Percentiles rank a stretch among this genome's conserved stretches.
Conservation (phyloP, 108 stramenopile species). For the Cylindrotheca closterium region DNA sequence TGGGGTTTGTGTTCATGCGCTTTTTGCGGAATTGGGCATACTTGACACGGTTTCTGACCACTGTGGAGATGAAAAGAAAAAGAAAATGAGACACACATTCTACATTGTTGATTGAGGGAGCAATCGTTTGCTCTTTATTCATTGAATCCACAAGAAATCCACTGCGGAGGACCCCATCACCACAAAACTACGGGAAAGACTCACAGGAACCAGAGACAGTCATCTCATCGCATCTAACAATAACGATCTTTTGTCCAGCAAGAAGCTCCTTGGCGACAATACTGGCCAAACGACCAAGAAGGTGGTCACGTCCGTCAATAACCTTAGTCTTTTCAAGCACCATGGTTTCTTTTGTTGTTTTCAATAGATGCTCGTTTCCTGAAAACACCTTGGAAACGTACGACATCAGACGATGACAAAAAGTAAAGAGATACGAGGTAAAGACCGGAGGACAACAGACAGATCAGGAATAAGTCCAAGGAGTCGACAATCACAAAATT, state of each 20-base stretch:
- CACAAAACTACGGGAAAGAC: conserved; percentile 16
- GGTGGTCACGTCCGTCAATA: conserved; percentile 99
- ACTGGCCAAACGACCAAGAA: conserved; percentile 97
- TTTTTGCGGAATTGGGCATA: conserved; percentile 97
- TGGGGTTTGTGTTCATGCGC: conserved; percentile 98
- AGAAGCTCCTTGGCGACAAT: conserved; percentile 99
- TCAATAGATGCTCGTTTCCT: too few species aligned
- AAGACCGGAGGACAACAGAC: too few species aligned
- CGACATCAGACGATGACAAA: too few species aligned
- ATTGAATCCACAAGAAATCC: not conserved
- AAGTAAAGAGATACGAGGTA: too few species aligned
- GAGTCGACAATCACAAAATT: too few species aligned
- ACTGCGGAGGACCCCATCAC: not conserved
- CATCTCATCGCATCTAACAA: conserved; percentile 98
- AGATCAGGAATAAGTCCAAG: too few species aligned
- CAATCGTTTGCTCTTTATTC: not conserved
- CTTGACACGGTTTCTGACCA: conserved; percentile 94
- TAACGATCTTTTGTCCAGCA: conserved; percentile 95
- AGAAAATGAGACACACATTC: conserved; percentile 5
- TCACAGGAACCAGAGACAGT: conserved; percentile 92
- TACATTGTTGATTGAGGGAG: too few species aligned
- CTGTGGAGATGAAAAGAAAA: conserved; percentile 25
- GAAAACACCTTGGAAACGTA: too few species aligned
- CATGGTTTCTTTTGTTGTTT: conserved; percentile 44
- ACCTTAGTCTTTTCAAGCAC: conserved; percentile 53